Conservation (phyloP, 2,329 filamentous ascomycete species). For the Nemania sp. region DNA sequence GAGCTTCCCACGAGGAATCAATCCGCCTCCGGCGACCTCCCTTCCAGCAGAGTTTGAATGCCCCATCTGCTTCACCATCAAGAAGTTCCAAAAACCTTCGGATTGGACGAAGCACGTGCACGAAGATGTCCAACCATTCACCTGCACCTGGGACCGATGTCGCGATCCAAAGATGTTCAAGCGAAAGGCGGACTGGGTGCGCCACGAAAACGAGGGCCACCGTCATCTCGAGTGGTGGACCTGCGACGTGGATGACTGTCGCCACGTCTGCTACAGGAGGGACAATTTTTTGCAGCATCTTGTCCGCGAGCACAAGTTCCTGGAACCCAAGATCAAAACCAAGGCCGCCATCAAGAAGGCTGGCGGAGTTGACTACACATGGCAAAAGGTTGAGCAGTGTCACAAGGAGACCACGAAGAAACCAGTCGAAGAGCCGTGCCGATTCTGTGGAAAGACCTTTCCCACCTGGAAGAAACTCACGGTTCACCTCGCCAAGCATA, state of each 20-base stretch:
- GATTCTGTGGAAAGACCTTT: constrained; percentile 82
- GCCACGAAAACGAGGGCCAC: constrained; percentile 91
- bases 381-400: constrained; percentile 78
- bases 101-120: constrained; percentile 98
- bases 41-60: constrained; percentile 91
- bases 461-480: constrained; percentile 91
- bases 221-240: constrained; percentile 90
- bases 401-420: constrained; percentile 68
- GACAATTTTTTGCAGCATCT: constrained; percentile 94
- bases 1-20: constrained; percentile 80
- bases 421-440: constrained; percentile 78
- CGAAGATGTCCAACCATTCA: constrained; percentile 91
- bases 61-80: constrained; percentile 80
- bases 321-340: constrained; percentile 79
- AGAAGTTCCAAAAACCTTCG: constrained; percentile 87
- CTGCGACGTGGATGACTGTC: constrained; percentile 80
- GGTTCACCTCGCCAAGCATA: constrained; percentile 91
- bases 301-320: constrained; percentile 86
- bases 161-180: constrained; percentile 90
- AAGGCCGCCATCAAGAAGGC: constrained; percentile 69
- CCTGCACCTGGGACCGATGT: constrained; percentile 85
- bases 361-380: constrained; percentile 65
- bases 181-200: constrained; percentile 92
- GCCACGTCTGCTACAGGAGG: constrained; percentile 81
- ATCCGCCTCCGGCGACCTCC: constrained; percentile 74